Conservation (phyloP, 805 yeast genomes). For the Wickerhamomyces bovis region DNA sequence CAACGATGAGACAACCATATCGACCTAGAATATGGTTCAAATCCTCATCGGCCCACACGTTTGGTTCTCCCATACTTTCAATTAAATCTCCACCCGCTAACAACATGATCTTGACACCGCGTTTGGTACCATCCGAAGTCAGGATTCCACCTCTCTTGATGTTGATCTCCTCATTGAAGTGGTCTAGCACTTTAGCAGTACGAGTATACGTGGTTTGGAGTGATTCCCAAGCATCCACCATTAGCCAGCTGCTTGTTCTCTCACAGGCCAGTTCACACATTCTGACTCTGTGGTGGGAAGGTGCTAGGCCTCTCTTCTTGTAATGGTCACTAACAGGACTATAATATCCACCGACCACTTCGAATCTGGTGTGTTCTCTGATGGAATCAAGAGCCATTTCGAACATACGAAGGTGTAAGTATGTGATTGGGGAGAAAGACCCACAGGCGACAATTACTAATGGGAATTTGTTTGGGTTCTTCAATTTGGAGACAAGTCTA, state of each 20-base stretch:
- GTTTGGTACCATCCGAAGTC: conserved; percentile 49
- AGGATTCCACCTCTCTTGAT: conserved; percentile 80
- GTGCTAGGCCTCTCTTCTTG: conserved; percentile 88
- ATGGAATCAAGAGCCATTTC: conserved; percentile 97
- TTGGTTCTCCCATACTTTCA: conserved; percentile 99
- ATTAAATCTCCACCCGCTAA: conserved; percentile 97
- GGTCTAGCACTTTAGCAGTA: conserved; percentile 93
- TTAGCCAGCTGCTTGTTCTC: conserved; percentile 91
- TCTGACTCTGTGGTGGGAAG: conserved; percentile 82
- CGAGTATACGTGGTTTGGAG: conserved; percentile 86
- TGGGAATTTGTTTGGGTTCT: conserved; percentile 77
- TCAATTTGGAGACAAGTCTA: conserved; percentile 62
- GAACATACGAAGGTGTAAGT: conserved; percentile 92
- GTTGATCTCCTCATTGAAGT: conserved; percentile 92
- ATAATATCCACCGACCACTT: conserved; percentile 93
- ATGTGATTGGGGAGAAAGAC: conserved; percentile 92
- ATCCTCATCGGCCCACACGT: conserved; percentile 97
- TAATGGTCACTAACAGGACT: conserved; percentile 93
- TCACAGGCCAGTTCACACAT: conserved; percentile 99
- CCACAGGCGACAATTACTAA: conserved; percentile 96
- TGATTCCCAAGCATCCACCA: conserved; percentile 99
- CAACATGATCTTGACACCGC: conserved; percentile 92
- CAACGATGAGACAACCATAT: conserved; percentile 94
- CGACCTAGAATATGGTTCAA: conserved; percentile 91
- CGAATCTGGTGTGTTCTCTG: conserved; percentile 86